phyloP scores from a whole-genome alignment of 768 basidiomycete genomes.

The Tylopilus sp. region DNA sequence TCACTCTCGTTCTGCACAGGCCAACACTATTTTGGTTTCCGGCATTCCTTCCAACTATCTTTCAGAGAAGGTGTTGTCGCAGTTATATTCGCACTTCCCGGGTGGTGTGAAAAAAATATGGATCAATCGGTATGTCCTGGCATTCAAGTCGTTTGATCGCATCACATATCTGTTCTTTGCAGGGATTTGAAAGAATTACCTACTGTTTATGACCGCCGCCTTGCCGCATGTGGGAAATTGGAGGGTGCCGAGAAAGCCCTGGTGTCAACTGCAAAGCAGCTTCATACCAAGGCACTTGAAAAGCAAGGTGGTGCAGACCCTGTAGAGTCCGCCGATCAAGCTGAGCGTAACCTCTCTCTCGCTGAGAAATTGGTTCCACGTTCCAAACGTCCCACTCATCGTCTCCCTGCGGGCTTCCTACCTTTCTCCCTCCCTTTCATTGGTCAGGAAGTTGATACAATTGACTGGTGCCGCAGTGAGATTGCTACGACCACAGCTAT shows the following conservation, averaged over 20 bases:
- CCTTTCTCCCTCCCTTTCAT: slow-evolving; percentile 60
- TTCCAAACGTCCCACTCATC: slow-evolving; percentile 75
- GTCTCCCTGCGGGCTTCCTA: slow-evolving; percentile 52
- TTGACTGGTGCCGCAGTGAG: slow-evolving; percentile 83
- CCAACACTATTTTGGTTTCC: slow-evolving; percentile 86
- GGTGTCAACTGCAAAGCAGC: slow-evolving; percentile 71
- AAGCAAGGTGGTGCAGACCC: slow-evolving; percentile 30
- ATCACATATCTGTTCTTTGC: not conserved
- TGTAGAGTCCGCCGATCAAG: slow-evolving; percentile 22
- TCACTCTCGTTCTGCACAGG: slow-evolving; percentile 78
- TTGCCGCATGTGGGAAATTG: slow-evolving; percentile 71
- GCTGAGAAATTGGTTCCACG: slow-evolving; percentile 61
- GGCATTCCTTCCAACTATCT: slow-evolving; percentile 82
- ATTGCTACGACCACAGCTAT: slow-evolving; percentile 53
- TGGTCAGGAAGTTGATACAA: slow-evolving; percentile 89
- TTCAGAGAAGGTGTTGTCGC: slow-evolving; percentile 59
- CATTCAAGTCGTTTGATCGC: not conserved
- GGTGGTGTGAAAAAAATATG: slow-evolving; percentile 90
- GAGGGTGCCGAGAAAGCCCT: slow-evolving; percentile 83
- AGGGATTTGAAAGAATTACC: slow-evolving; percentile 88
- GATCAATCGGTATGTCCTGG: slow-evolving; percentile 68
- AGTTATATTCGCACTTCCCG: slow-evolving; percentile 78
- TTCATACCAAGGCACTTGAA: slow-evolving; percentile 55
- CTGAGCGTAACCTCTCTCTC: slow-evolving; percentile 31
- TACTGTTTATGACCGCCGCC: slow-evolving; percentile 72